A percentile compares a stretch with the other conserved stretches of the same genome.
These are phyloP conservation scores for Entophlyctis luteolus DNA, from an alignment of 192 early-diverging fungal species.

Conservation along the genomic window DNA sequence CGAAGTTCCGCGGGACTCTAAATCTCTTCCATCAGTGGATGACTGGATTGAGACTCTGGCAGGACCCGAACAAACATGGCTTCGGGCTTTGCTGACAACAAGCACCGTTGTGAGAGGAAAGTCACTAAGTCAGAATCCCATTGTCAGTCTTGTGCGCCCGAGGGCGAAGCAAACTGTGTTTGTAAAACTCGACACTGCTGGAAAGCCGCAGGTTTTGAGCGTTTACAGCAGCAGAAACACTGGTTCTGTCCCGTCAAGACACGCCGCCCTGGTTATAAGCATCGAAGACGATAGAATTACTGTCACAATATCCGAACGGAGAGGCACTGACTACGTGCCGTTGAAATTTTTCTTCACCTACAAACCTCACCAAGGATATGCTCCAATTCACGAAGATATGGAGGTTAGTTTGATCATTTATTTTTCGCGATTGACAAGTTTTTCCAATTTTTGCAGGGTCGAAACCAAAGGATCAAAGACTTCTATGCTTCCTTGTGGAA, in stretches of 20 bases:
- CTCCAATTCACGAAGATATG: conserved; percentile 85
- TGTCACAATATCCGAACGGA: conserved; percentile 65
- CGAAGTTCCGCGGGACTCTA: conserved; percentile 52
- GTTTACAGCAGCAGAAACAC: conserved; percentile 38
- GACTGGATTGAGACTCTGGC: conserved; percentile 73
- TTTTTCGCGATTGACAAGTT: not conserved
- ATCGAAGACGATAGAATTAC: conserved; percentile 41
- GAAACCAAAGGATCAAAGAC: conserved; percentile 77
- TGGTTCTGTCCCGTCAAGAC: conserved; percentile 39
- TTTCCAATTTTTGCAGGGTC: conserved; percentile 43
- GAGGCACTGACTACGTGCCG: conserved; percentile 61
- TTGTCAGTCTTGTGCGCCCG: conserved; percentile 40
- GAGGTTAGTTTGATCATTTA: conserved; percentile 37
- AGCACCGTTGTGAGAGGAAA: conserved; percentile 75
- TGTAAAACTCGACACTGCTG: conserved; percentile 38
- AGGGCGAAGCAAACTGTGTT: conserved; percentile 45
- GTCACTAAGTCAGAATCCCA: conserved; percentile 41
- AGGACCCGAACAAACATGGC: conserved; percentile 72
- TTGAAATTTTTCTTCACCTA: conserved; percentile 81
- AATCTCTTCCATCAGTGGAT: conserved; percentile 50
- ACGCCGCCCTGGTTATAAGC: conserved; percentile 43
- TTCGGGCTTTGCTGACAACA: conserved; percentile 76
- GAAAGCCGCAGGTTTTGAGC: conserved; percentile 40
- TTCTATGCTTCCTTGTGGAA: conserved; percentile 86
- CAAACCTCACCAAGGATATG: conserved; percentile 68